A percentile compares a stretch with the other conserved stretches of the same genome.
phyloP scores from a whole-genome alignment of 2,329 filamentous ascomycete species.

The Seiridium cupressi region DNA sequence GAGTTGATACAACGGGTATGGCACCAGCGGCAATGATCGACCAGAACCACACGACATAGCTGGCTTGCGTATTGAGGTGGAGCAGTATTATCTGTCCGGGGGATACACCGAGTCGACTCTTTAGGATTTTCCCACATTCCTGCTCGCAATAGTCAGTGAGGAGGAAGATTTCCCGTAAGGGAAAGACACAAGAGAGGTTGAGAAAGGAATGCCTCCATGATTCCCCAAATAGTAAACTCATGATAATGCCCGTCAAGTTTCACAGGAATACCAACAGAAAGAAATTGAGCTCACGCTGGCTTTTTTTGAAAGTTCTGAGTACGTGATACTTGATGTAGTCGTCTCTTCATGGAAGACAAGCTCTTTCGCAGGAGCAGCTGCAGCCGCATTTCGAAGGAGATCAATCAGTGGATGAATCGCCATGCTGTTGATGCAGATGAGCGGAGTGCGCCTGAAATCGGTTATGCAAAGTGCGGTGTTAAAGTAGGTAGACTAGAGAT shows the following conservation, averaged over 20 bases:
- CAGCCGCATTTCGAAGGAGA: neutral
- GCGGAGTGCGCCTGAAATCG: neutral
- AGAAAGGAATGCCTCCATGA: too few relatives aligned
- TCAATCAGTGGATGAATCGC: neutral
- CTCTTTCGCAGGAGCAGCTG: neutral
- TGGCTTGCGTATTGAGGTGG: conserved; percentile 8
- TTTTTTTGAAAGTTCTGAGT: neutral
- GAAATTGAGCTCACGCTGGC: neutral
- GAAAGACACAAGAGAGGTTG: too few relatives aligned
- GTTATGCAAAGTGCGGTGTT: too few relatives aligned
- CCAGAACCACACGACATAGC: conserved; percentile 13
- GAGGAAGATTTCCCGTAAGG: too few relatives aligned
- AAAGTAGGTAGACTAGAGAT: too few relatives aligned
- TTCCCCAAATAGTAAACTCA: too few relatives aligned
- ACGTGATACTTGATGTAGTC: neutral
- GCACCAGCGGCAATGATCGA: conserved; percentile 8
- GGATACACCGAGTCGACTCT: neutral
- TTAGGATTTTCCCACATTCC: neutral
- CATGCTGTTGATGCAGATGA: neutral
- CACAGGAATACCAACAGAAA: neutral
- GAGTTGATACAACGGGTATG: conserved; percentile 10
- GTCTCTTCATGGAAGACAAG: neutral
- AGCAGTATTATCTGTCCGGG: neutral
- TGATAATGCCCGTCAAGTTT: too few relatives aligned
- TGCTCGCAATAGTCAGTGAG: too few relatives aligned